Conservation (phyloP, 1,139 yeast genomes). For the Nakaseomyces glabratus region DNA sequence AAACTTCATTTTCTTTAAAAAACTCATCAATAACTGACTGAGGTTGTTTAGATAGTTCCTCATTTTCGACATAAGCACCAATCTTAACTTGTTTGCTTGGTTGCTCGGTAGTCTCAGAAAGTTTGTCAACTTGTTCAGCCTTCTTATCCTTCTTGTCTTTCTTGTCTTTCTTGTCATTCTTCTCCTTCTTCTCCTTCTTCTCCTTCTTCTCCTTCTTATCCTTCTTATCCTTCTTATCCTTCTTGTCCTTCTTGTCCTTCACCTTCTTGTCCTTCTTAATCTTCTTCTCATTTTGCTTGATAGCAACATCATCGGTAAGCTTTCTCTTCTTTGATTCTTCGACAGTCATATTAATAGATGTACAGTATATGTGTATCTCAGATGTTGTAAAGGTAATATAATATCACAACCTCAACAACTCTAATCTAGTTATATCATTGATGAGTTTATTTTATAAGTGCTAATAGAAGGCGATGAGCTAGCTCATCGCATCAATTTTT, state of each 20-base stretch:
- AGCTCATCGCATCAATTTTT: slow-evolving; percentile 4
- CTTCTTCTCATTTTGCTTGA: slow-evolving; percentile 28
- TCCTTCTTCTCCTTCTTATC: slow-evolving; percentile 28
- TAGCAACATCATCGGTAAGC: slow-evolving; percentile 25
- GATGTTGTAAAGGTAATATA: background rate
- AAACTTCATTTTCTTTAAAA: slow-evolving; percentile 62
- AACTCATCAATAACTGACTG: slow-evolving; percentile 54
- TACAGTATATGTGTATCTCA: background rate
- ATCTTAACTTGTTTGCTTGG: no score
- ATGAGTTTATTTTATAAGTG: no score
- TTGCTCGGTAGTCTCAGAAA: slow-evolving; percentile 1
- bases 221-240: slow-evolving; percentile 36
- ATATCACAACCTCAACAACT: no score
- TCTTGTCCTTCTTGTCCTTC: slow-evolving; percentile 37
- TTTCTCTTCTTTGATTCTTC: slow-evolving; percentile 36
- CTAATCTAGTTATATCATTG: no score
- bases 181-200: slow-evolving; percentile 24
- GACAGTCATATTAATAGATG: slow-evolving; percentile 34
- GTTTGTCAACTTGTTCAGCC: slow-evolving; percentile 1
- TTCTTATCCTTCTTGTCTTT: slow-evolving; percentile 12
- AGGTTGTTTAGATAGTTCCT: slow-evolving; percentile 33
- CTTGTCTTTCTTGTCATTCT: slow-evolving; percentile 15
- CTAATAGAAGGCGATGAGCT: slow-evolving; percentile 6
- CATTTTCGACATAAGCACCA: slow-evolving; percentile 21
- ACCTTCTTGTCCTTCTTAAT: slow-evolving; percentile 32